Base-by-base conservation (phyloP, 306 rosid genomes). In the Abrus pulchellus region DNA sequence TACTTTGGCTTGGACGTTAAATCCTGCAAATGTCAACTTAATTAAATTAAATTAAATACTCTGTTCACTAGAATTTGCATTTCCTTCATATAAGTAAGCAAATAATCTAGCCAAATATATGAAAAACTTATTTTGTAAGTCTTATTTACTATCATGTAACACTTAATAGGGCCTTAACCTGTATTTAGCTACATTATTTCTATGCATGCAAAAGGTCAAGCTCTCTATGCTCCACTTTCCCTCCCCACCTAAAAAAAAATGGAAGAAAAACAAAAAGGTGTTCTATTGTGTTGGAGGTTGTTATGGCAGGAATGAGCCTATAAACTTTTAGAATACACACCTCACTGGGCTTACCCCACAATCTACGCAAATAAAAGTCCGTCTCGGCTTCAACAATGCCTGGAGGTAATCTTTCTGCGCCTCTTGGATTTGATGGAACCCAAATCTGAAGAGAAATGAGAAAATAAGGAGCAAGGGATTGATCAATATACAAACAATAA, bases 271-370 rank as follows among this genome's bases (percentile, higher is more conserved):
- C 14, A 52, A 54, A 57, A 57, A 9, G 14, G 11, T 54, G 60
- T 45, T 34, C 49, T 28, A 20, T 20, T 8, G 45, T 40, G 44
- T 54, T 32, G 27, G 49, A 71, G 20, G 32, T 20, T 20, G 20
- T 20, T 56, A 8, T 29, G 64, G 54, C 72, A 75, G 40, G 54
- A 54, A 52, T 28, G 45, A 61, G 34, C 53, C 41, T 11, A 33
- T 59, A 59, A 44, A 76, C 33, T 70, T 44, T 33, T 59, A 56
- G 75, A 73, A 87, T 83, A 82, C 90, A 65, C 82, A 96, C 99
- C 99, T 96, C 99, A 68, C 76, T 86, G 62, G 99, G 99, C 54
- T 92, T 84, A 40, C 99, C 99, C 99, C 99, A 95, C 86, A 95
- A 85, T 89, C 98, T 92, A 72, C 87, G 94, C 74, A 88, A 84